Base-by-base conservation (phyloP, 1,284 basidiomycete genomes). In the Leccinum discolor region DNA sequence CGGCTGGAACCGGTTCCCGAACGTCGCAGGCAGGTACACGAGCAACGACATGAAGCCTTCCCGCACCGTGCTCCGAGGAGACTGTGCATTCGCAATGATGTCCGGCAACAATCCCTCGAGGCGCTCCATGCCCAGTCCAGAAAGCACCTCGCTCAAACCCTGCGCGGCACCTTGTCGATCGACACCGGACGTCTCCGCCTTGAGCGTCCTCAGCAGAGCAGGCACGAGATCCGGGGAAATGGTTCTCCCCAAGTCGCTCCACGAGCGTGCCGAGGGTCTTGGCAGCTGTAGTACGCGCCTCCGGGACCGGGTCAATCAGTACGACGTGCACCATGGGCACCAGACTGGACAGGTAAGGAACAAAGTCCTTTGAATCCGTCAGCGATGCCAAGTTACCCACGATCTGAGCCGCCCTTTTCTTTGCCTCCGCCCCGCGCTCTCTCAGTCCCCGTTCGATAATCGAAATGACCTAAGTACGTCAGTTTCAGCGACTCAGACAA, bases 31-130 rank as follows among this genome's bases (percentile, higher is more conserved):
- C 10, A 99, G 82, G 81, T 93, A 99, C 40, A 99, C 96, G 60
- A 99, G 88, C 26, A 99, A 82, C 2, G 96, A 98, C 88, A 99
- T 99, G 83, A 99, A 98, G 26, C 98, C 98, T 84, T 99, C 98
- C 62, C 96, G 89, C 50, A 99, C 95, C 63, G 96, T 97, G 32
- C 96, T 86, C 23, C 94, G 85, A 5, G 94, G 91, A 63, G 94
- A 97, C 71, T 94, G 89, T 1, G 96, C 94, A 78, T 95, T 98
- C 54, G 87, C 87, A 71, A 99, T 93, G 75, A 99, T 95, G 70
- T 98, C 95, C 0, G 98, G 98, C 7, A 99, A 85, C 5, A 99
- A 84, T 7, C 92, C 94, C 77, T 99, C 98, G 73, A 99, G 87
- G 63, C 96, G 88, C 73, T 99, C 98, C 91, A 98, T 98, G 35